These are phyloP conservation scores for Uncinocarpus reesii DNA, from an alignment of 2,329 filamentous ascomycete species.

Conservation along the genomic window DNA sequence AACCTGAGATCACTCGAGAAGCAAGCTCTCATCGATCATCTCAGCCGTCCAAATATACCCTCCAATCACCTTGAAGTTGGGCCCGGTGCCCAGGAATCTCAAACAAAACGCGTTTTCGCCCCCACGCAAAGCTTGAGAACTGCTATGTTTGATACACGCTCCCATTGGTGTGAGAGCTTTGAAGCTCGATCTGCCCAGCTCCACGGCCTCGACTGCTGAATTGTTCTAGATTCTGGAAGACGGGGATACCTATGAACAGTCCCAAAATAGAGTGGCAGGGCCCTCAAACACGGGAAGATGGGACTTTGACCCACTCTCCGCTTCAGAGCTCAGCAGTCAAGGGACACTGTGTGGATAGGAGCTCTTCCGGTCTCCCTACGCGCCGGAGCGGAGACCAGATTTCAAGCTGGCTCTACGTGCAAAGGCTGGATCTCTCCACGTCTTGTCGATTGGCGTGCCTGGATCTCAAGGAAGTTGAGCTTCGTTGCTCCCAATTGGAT, in stretches of 20 bases:
- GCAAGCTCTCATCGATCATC: not conserved
- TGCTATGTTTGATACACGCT: conserved; percentile 1
- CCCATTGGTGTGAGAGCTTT: not conserved
- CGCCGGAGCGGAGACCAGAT: conserved; percentile 6
- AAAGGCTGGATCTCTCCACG: not conserved
- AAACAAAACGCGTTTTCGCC: conserved; percentile 10
- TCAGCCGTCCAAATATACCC: conserved; percentile 6
- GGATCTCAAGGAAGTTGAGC: not conserved
- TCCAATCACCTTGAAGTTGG: conserved; percentile 4
- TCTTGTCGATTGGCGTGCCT: not conserved
- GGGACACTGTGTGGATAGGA: conserved; percentile 1
- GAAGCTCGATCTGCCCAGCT: not conserved
- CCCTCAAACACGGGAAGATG: conserved; percentile 1
- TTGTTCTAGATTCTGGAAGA: conserved; percentile 6
- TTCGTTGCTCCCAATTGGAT: conserved; percentile 10
- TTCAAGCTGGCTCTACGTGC: not conserved
- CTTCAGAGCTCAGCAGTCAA: conserved; percentile 1
- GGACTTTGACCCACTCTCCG: conserved; percentile 4
- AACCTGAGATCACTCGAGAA: not conserved
- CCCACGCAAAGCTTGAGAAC: conserved; percentile 4
- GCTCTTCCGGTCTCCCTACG: not conserved
- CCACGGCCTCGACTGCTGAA: not conserved
- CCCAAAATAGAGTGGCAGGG: not conserved
- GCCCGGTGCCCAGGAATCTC: not conserved
- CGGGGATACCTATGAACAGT: not conserved